Percentiles rank a stretch among this genome's conserved stretches.
These are phyloP conservation scores for Trichoderma koningiopsis DNA, from an alignment of 2,329 filamentous ascomycete genomes.

Conservation along the genomic window DNA sequence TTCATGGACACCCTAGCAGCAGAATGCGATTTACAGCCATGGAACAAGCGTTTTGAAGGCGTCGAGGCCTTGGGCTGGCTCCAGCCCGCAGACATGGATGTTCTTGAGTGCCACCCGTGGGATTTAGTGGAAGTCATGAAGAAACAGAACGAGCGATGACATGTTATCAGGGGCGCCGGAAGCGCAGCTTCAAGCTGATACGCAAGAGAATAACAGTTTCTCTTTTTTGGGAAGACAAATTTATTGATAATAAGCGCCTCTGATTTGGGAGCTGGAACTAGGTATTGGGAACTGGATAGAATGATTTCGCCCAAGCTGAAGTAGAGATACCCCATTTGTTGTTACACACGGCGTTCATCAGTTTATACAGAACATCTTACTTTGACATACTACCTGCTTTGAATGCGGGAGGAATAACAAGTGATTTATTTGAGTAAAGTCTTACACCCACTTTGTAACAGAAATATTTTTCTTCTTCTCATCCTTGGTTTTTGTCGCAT, in stretches of 20 bases:
- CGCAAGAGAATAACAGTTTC: background rate
- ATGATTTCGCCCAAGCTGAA: background rate
- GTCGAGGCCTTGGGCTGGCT: slow-evolving; percentile 20
- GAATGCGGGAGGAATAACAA: background rate
- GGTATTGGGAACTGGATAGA: background rate
- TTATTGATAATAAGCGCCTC: background rate
- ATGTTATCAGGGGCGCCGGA: background rate
- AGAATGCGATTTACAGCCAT: background rate
- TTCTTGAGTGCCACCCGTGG: background rate
- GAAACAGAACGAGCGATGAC: background rate
- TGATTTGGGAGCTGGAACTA: background rate
- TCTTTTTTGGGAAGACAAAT: background rate
- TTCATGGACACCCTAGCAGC: background rate
- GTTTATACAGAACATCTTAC: background rate
- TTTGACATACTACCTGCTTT: background rate
- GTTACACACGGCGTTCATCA: background rate
- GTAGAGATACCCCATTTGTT: background rate
- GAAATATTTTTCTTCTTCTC: background rate
- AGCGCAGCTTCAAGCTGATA: background rate
- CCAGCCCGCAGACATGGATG: background rate
- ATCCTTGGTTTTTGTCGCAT: background rate
- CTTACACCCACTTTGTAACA: no score
- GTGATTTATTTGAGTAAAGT: background rate
- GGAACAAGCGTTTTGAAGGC: slow-evolving; percentile 15
- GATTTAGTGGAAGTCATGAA: background rate